Conservation (phyloP, 306 rosid genomes). For the Fagus crenata region DNA sequence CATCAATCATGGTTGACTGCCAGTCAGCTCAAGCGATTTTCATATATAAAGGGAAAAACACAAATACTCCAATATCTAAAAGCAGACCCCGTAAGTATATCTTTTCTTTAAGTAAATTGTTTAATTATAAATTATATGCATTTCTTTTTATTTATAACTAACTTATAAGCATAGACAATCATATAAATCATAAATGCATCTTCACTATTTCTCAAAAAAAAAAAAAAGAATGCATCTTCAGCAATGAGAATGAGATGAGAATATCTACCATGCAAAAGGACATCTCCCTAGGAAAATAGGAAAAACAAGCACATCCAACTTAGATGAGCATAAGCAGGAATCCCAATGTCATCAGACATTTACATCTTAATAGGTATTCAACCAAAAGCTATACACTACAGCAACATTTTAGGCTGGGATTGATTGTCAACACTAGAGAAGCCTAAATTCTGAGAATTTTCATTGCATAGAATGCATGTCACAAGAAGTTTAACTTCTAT, state of each 20-base stretch:
- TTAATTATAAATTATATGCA: not conserved
- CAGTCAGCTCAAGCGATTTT: not conserved
- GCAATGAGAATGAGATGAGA: not conserved
- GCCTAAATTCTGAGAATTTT: not conserved
- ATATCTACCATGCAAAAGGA: not conserved
- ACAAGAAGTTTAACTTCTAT: not conserved
- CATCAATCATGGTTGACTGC: not conserved
- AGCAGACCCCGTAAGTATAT: not conserved
- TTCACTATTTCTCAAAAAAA: too few species aligned
- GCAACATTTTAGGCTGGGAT: not conserved
- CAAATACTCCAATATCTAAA: not conserved
- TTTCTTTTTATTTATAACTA: not conserved
- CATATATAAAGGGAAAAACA: not conserved
- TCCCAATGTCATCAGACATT: not conserved
- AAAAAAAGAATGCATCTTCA: not conserved
- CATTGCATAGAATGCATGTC: not conserved
- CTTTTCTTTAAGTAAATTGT: not conserved
- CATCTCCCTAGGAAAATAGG: not conserved
- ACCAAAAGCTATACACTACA: not conserved
- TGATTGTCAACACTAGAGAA: constrained; percentile 1
- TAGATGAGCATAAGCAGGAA: not conserved
- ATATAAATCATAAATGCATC: not conserved
- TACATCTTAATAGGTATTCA: constrained; percentile 22
- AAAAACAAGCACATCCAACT: constrained; percentile 3
- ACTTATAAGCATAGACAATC: not conserved